Conservation (phyloP, 2,329 filamentous ascomycete species). For the Fusarium sp. region DNA sequence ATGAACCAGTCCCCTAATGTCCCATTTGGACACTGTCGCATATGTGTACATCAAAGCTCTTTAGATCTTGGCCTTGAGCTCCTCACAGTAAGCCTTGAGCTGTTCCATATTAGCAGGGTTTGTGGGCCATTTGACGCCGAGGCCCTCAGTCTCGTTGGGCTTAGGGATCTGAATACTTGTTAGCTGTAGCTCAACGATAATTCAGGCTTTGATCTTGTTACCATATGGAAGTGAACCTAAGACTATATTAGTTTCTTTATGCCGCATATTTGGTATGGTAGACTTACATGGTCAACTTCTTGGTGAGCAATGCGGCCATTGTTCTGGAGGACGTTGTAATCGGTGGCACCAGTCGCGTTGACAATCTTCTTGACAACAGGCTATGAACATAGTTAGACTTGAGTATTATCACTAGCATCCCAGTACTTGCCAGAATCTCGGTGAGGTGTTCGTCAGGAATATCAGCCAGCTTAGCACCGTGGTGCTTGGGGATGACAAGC, state of each 20-base stretch:
- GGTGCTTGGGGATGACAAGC: conserved; percentile 96
- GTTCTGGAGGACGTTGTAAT: conserved; percentile 97
- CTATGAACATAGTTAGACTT: conserved; percentile 35
- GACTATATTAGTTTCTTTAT: conserved; percentile 1
- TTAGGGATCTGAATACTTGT: conserved; percentile 79
- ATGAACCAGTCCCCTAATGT: conserved; percentile 8
- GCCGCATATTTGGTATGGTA: not conserved
- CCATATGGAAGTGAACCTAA: conserved; percentile 93
- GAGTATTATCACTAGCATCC: not conserved
- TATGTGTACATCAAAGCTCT: not conserved
- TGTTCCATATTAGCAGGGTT: conserved; percentile 81
- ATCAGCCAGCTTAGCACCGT: conserved; percentile 90
- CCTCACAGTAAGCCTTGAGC: conserved; percentile 80
- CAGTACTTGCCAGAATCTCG: conserved; percentile 76
- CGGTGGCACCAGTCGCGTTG: conserved; percentile 74
- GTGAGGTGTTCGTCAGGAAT: conserved; percentile 88
- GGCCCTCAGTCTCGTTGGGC: conserved; percentile 82
- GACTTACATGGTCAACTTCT: conserved; percentile 85
- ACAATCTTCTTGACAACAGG: conserved; percentile 82
- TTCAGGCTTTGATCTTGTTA: conserved; percentile 47
- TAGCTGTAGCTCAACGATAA: not conserved
- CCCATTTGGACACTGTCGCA: not conserved
- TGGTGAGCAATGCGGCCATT: conserved; percentile 94
- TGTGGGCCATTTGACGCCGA: conserved; percentile 83
- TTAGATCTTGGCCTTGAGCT: conserved; percentile 91